phyloP scores from a whole-genome alignment of 1,139 yeast genomes.

The Yamadazyma blattariae region DNA sequence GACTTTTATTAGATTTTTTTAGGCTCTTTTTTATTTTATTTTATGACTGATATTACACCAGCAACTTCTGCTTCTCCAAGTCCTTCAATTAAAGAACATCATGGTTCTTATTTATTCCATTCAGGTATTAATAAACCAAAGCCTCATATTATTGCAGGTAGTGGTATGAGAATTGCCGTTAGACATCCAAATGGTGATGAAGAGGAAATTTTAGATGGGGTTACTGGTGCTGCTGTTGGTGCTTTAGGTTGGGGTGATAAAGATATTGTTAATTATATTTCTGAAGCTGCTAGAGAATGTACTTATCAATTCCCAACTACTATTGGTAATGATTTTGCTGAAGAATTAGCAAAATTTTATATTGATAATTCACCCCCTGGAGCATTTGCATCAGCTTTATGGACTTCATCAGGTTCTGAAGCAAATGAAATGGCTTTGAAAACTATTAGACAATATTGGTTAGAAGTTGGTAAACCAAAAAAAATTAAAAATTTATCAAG shows the following conservation, averaged over 20 bases:
- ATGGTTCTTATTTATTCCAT: conserved; percentile 32
- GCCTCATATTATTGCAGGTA: conserved; percentile 45
- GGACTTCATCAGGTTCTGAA: conserved; percentile 63
- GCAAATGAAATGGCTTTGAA: conserved; percentile 59
- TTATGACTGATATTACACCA: too few relatives aligned
- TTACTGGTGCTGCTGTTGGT: conserved; percentile 68
- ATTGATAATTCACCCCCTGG: conserved; percentile 53
- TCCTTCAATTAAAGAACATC: conserved; percentile 11
- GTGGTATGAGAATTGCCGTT: conserved; percentile 47
- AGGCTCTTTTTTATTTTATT: too few relatives aligned
- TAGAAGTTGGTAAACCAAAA: conserved; percentile 47
- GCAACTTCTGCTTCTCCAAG: conserved; percentile 15
- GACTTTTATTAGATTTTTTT: too few relatives aligned
- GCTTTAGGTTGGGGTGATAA: conserved; percentile 59
- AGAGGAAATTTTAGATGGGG: conserved; percentile 45
- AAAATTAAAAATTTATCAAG: conserved; percentile 53
- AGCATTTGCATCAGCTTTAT: conserved; percentile 52
- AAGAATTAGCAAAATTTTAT: conserved; percentile 51
- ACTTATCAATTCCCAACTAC: conserved; percentile 47
- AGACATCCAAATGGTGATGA: conserved; percentile 44
- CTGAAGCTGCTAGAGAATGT: conserved; percentile 43
- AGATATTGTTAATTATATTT: conserved; percentile 47
- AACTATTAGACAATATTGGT: conserved; percentile 53
- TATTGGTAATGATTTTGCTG: conserved; percentile 43
- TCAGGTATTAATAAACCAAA: conserved; percentile 35